Conservation (phyloP, 2,329 filamentous ascomycete species). For the Epichloe sibirici region DNA sequence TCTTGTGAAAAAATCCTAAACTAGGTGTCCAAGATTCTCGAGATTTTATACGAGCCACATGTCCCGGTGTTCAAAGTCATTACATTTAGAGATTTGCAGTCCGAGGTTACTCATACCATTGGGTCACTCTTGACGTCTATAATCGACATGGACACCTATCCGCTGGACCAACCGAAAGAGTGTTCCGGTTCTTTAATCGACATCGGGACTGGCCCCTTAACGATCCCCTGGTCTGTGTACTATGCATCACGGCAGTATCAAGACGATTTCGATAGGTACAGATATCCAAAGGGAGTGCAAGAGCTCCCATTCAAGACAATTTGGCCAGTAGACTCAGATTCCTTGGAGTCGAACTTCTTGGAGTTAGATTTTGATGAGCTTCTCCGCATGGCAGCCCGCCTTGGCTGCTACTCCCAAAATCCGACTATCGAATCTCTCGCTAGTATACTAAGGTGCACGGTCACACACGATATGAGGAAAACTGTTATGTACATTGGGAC, state of each 20-base stretch:
- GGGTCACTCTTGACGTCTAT: constrained; percentile 11
- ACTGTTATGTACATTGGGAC: constrained; percentile 19
- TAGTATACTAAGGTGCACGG: not conserved
- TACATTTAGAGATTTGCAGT: constrained; percentile 1
- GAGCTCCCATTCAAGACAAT: not conserved
- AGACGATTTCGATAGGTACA: not conserved
- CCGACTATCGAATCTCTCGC: not conserved
- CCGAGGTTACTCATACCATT: constrained; percentile 10
- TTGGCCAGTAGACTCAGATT: not conserved
- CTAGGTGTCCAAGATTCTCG: constrained; percentile 10
- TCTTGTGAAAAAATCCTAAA: not conserved
- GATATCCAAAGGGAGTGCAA: not conserved
- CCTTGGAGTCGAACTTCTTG: not conserved
- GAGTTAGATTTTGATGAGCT: not conserved
- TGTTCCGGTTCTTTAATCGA: not conserved
- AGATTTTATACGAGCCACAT: constrained; percentile 25
- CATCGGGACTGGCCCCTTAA: not conserved
- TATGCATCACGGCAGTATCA: not conserved
- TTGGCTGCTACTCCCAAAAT: not conserved
- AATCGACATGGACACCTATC: not conserved
- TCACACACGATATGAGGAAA: constrained; percentile 17
- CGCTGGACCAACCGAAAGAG: not conserved
- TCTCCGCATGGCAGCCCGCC: not conserved
- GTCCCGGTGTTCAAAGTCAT: constrained; percentile 24
- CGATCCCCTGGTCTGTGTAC: not conserved